A percentile compares a stretch with the other conserved stretches of the same genome.
Conservation (phyloP, 768 basidiomycete genomes). For the Boletus fagicola region DNA sequence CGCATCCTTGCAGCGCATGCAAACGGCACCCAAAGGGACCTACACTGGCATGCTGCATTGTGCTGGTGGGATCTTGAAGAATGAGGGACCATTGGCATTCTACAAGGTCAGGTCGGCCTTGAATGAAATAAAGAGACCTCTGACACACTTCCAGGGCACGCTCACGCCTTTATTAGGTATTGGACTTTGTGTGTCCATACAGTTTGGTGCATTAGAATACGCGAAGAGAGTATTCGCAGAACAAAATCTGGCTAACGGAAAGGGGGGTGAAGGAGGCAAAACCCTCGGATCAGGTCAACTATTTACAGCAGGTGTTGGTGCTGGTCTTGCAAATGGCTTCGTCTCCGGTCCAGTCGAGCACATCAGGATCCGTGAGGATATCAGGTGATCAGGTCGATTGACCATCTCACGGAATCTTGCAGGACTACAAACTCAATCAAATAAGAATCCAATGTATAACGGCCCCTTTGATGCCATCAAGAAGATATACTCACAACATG, state of each 20-base stretch:
- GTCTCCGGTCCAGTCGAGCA: constrained; percentile 97
- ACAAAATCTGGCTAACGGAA: constrained; percentile 56
- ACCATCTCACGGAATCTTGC: constrained; percentile 7
- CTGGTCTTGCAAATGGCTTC: constrained; percentile 87
- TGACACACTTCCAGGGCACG: constrained; percentile 61
- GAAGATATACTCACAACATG: constrained; percentile 75
- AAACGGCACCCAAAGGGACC: constrained; percentile 88
- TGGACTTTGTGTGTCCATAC: constrained; percentile 93
- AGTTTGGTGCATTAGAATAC: constrained; percentile 88
- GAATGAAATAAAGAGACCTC: not conserved
- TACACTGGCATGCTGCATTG: constrained; percentile 87
- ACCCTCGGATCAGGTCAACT: constrained; percentile 63
- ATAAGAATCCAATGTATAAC: constrained; percentile 67
- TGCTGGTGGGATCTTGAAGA: constrained; percentile 84
- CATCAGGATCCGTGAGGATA: constrained; percentile 67
- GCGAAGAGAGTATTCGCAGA: constrained; percentile 75
- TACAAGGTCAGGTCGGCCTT: constrained; percentile 66
- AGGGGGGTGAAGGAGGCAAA: constrained; percentile 65
- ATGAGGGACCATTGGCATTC: constrained; percentile 91
- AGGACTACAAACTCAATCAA: constrained; percentile 92
- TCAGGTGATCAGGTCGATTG: not conserved
- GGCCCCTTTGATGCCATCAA: constrained; percentile 88
- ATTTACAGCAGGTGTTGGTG: constrained; percentile 72
- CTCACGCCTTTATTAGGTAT: constrained; percentile 88
- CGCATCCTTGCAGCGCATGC: constrained; percentile 67